Evolutionary conservation across 805 yeast genomes (phyloP), one percentile per base, ranked within the genome.

Genomic region (Clavispora fructus): DNA sequence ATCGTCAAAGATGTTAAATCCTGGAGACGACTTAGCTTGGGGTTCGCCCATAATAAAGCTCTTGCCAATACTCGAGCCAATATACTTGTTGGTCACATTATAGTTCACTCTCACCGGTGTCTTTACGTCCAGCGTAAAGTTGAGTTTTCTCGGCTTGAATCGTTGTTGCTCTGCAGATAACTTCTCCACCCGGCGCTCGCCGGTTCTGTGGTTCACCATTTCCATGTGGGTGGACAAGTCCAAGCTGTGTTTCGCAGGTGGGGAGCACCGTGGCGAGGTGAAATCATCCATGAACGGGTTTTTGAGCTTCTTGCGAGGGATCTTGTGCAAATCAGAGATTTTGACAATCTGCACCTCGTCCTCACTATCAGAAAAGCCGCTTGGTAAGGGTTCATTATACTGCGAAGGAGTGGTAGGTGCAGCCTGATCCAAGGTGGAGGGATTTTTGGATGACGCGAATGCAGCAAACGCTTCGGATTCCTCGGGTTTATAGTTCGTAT

Each of bases 11-110:
- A 54, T 52, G 33, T 48, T 49, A 25, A 54, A 54, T 9, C 50
- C 56, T 1, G 49, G 50, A 11, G 47, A 30, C 28, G 46, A 47
- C 43, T 47, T 50, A 26, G 51, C 45, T 30, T 41, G 48, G 31
- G 46, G 13, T 14, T 42, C 45, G 8, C 48, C 50, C 52, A 51
- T 43, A 28, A 50, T 40, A 31, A 55, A 55, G 31, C 49, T 55
- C 33, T 35, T 48, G 12, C 58, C 58, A 29, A 55, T 53, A 38
- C 35, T 44, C 30, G 47, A 49, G 27, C 46, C 54, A n/a, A 55
- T 41, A 35, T 42, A 55, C 39, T 48, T 47, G 39, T 53, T 45
- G 9, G 58, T 45, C 8, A 53, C 51, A 27, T 47, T 45, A 35
- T 44, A 50, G 39, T 52, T 47, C n/a, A 42, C 47, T 31, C 46